Percentiles rank a stretch among this genome's conserved stretches.
phyloP scores from a whole-genome alignment of 495 filamentous ascomycete species.

The Penicillium bovifimosum region DNA sequence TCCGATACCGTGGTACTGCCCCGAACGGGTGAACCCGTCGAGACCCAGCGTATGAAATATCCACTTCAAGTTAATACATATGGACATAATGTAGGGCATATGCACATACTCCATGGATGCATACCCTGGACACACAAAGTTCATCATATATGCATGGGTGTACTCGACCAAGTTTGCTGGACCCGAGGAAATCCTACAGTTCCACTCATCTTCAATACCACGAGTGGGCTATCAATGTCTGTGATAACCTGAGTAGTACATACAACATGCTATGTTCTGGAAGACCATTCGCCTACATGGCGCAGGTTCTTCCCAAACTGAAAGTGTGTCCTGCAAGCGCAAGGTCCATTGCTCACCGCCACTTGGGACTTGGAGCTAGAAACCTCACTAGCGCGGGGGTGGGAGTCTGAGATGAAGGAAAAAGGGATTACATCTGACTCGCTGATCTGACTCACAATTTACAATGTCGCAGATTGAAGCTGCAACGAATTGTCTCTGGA shows the following conservation, averaged over 20 bases:
- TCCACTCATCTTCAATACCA: background rate
- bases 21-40: too few species aligned
- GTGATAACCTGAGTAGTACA: background rate
- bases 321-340: conserved; percentile 1
- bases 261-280: background rate
- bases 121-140: too few species aligned
- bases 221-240: background rate
- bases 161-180: background rate
- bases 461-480: background rate
- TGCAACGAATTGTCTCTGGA: too few species aligned
- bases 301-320: background rate
- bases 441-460: background rate
- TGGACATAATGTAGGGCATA: too few species aligned
- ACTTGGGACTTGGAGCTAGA: conserved; percentile 13
- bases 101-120: too few species aligned
- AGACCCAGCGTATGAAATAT: too few species aligned
- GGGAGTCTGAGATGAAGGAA: background rate
- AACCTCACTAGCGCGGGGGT: conserved; percentile 11
- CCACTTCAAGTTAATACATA: too few species aligned
- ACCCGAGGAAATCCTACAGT: too few species aligned
- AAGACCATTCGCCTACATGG: background rate
- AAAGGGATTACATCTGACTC: background rate
- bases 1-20: too few species aligned
- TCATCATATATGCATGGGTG: background rate
- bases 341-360: conserved; percentile 25